Base-by-base conservation (phyloP, 805 yeast genomes). In the Lipomyces starkeyi region DNA sequence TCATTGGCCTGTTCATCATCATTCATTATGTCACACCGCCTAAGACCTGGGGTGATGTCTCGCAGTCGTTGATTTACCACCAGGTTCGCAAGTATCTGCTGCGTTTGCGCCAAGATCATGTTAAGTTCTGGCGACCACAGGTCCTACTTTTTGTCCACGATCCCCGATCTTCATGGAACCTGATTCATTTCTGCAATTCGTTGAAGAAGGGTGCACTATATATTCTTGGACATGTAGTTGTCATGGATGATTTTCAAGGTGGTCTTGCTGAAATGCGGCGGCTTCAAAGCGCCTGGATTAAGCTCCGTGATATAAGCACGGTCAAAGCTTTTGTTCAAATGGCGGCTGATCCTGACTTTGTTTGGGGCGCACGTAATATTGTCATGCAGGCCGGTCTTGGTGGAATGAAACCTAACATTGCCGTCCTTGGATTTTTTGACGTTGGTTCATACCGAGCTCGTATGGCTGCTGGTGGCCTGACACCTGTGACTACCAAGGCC, bases 41-140 rank as follows among this genome's bases (percentile, higher is more conserved):
- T 5, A 93, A 92, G 76, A 90, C 93, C 43, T 95, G 97, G 93
- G 99, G 99, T 47, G 99, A 95, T 79, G 98, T 95, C 29, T 93
- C 98, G 2, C 99, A 95, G 78, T 87, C 93, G 55, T 83, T 95
- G 69, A 94, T 95, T 61, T 95, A 95, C 78, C 99, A 95, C 77
- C 99, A 95, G 79, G 98, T 95, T 11, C 83, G 99, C 73, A 95
- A 95, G 76, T 95, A 95, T 76, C 80, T 92, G 57, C 80, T 95
- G 68, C 83, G 97, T 63, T 82, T 94, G 56, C 86, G 92, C 67
- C 92, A 92, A 74, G 97, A 95, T 75, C 96, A 94, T 77, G 97
- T 95, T 62, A 95, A 95, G 79, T 95, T 93, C 77, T 95, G 99
- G 99, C 84, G 99, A 73, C 99, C 99, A 0, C 99, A 95, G 78